These are phyloP conservation scores for Smithsoniella earleae DNA, from an alignment of 163 green algal genomes.

Conservation along the genomic window DNA sequence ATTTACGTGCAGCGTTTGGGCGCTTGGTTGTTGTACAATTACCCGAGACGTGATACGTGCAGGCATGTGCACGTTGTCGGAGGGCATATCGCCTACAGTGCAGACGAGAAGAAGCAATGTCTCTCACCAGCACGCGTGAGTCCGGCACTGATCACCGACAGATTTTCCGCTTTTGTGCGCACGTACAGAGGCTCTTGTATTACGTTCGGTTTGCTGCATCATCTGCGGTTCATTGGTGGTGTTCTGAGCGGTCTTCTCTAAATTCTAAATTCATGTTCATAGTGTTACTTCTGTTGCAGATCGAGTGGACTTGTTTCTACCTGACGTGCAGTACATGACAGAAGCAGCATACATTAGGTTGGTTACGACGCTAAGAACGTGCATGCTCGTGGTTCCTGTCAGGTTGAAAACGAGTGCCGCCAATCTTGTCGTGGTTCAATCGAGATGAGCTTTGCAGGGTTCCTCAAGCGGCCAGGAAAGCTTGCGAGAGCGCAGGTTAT, in stretches of 20 bases:
- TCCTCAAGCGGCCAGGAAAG: slow-evolving; percentile 45
- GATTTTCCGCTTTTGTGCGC: slow-evolving; percentile 10
- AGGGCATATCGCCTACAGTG: slow-evolving; percentile 42
- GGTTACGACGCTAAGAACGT: background rate
- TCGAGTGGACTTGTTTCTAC: slow-evolving; percentile 81
- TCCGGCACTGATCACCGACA: background rate
- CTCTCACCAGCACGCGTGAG: background rate
- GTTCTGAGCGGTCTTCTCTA: background rate
- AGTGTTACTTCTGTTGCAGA: slow-evolving; percentile 54
- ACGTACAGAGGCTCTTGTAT: slow-evolving; percentile 1
- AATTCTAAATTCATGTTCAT: background rate
- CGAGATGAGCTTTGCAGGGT: slow-evolving; percentile 41
- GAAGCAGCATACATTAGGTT: slow-evolving; percentile 42
- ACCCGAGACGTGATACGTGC: too few relatives aligned
- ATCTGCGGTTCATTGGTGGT: background rate
- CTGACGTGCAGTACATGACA: slow-evolving; percentile 68
- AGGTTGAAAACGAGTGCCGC: background rate
- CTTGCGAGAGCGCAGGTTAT: too few relatives aligned
- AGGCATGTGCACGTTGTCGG: slow-evolving; percentile 72
- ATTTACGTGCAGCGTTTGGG: too few relatives aligned
- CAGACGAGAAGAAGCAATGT: background rate
- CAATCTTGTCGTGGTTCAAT: background rate
- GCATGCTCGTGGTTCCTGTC: background rate
- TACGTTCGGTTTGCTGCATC: background rate
- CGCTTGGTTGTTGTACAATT: too few relatives aligned